Evolutionary conservation across 2,329 filamentous ascomycete genomes (phyloP).

Genomic region (Shiraia bambusicola): DNA sequence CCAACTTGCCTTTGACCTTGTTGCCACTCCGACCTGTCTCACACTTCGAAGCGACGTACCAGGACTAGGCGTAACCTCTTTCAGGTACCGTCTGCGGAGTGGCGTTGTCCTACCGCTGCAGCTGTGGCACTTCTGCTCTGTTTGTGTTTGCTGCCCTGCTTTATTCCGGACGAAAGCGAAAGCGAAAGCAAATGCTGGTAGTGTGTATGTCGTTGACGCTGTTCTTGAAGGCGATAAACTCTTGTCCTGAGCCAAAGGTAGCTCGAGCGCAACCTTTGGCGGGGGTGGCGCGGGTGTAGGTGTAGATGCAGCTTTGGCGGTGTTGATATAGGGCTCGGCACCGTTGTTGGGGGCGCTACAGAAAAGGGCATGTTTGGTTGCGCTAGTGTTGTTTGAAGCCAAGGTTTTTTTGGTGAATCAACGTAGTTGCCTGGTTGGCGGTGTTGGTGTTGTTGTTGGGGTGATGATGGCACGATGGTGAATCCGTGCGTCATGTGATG

Average conservation of each 20-base stretch:
- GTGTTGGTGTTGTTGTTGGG: neutral
- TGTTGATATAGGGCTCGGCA: too few species aligned
- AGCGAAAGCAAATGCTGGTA: too few species aligned
- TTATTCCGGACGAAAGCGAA: constrained; percentile 6
- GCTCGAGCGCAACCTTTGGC: neutral
- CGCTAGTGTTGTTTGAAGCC: constrained; percentile 1
- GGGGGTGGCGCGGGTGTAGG: too few species aligned
- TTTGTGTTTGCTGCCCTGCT: constrained; percentile 1
- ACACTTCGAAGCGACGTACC: constrained; percentile 13
- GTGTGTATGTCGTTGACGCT: neutral
- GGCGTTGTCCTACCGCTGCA: constrained; percentile 12
- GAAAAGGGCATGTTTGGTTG: too few species aligned
- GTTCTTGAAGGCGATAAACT: neutral
- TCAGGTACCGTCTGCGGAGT: constrained; percentile 17
- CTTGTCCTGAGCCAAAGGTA: neutral
- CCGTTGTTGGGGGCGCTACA: neutral
- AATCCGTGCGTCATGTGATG: too few species aligned
- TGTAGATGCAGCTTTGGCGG: too few species aligned
- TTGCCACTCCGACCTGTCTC: neutral
- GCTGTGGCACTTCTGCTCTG: constrained; percentile 5
- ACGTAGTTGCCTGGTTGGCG: neutral
- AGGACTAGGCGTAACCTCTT: constrained; percentile 20
- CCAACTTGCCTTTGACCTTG: constrained; percentile 9
- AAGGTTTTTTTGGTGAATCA: constrained; percentile 7
- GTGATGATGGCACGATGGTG: neutral